phyloP scores from a whole-genome alignment of 1,139 yeast species.

The Kodamaea alishanica region DNA sequence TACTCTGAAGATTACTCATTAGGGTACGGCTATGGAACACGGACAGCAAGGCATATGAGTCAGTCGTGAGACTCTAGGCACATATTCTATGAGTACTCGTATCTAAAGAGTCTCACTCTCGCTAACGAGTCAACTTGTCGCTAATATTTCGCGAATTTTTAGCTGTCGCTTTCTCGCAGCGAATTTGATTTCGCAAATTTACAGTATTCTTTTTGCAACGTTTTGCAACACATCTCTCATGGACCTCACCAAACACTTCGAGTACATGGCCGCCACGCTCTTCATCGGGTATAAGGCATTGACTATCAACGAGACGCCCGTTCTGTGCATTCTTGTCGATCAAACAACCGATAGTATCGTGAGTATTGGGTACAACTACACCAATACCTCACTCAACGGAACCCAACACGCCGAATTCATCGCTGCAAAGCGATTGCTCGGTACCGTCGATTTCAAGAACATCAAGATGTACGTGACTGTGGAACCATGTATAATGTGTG shows the following conservation, averaged over 20 bases:
- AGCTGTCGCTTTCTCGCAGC: too few species aligned
- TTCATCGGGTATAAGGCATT: conserved; percentile 43
- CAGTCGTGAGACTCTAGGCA: too few species aligned
- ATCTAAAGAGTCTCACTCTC: too few species aligned
- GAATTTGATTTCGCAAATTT: too few species aligned
- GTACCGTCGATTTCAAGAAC: conserved; percentile 49
- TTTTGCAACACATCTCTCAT: conserved; percentile 1
- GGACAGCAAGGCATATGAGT: too few species aligned
- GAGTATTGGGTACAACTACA: conserved; percentile 83
- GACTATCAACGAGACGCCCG: conserved; percentile 66
- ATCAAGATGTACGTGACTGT: conserved; percentile 83
- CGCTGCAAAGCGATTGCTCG: conserved; percentile 34
- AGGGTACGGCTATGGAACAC: too few species aligned
- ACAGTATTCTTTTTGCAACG: too few species aligned
- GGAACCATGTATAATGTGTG: conserved; percentile 99
- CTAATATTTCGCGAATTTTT: too few species aligned
- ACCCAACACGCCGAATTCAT: conserved; percentile 90
- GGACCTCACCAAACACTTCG: conserved; percentile 29
- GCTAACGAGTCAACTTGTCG: too few species aligned
- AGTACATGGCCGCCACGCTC: conserved; percentile 35
- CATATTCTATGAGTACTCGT: too few species aligned
- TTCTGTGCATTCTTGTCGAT: conserved; percentile 61
- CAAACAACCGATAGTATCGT: conserved; percentile 45
- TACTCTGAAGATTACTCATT: too few species aligned
- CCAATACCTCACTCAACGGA: conserved; percentile 81